Conservation (phyloP, 176 grass and related monocot genomes). For the Oryza rufipogon region DNA sequence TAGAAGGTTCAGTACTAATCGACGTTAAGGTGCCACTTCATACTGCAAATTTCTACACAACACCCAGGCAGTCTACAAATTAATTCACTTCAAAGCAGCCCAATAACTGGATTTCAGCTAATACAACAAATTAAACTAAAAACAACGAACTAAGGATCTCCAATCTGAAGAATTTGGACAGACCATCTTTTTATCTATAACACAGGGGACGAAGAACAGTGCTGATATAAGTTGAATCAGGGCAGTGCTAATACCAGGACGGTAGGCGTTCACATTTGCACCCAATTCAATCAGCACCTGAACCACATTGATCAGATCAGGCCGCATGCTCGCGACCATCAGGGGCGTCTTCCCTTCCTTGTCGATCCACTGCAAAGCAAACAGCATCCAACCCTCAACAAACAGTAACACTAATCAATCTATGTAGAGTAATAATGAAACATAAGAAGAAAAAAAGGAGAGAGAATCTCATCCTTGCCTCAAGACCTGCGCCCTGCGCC, state of each 20-base stretch:
- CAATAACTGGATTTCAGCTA: not conserved
- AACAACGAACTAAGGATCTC: not conserved
- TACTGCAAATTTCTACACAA: not conserved
- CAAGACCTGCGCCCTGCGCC: constrained; percentile 69
- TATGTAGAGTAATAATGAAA: not conserved
- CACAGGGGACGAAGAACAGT: not conserved
- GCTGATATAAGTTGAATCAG: not conserved
- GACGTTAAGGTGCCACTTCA: not conserved
- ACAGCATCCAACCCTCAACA: not conserved
- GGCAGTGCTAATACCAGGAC: constrained; percentile 54
- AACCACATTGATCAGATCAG: constrained; percentile 72
- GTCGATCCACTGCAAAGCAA: constrained; percentile 83
- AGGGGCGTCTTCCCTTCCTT: constrained; percentile 92
- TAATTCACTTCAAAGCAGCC: not conserved
- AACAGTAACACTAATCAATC: not conserved
- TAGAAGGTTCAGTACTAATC: not conserved
- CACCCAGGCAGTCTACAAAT: not conserved
- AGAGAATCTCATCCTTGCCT: constrained; percentile 48
- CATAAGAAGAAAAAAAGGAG: not conserved
- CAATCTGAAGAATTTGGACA: not conserved
- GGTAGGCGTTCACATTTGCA: constrained; percentile 85
- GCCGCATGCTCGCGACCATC: constrained; percentile 77
- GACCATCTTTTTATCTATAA: not conserved
- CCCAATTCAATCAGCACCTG: constrained; percentile 71
- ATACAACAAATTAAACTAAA: not conserved